A percentile compares a stretch with the other conserved stretches of the same genome.
These are phyloP conservation scores for Neltuma alba DNA, from an alignment of 306 rosid genomes.

Conservation along the genomic window DNA sequence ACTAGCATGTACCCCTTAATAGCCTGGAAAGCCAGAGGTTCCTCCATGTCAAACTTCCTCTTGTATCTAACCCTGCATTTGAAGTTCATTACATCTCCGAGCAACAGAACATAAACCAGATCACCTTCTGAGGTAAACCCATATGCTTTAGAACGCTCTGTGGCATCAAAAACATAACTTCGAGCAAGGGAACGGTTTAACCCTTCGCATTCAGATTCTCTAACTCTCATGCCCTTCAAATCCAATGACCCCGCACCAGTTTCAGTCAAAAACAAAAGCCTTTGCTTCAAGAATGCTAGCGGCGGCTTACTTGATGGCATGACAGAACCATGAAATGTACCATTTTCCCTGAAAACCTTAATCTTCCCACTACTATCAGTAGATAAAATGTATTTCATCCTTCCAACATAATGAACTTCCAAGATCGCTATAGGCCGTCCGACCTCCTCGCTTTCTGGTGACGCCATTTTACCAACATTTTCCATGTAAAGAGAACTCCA, in stretches of 20 bases:
- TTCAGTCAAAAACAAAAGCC: conserved; percentile 90
- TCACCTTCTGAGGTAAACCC: conserved; percentile 88
- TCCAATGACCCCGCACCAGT: conserved; percentile 91
- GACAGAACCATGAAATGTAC: conserved; percentile 62
- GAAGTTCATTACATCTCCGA: conserved; percentile 88
- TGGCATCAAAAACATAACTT: conserved; percentile 78
- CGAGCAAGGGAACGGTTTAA: conserved; percentile 73
- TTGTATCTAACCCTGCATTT: conserved; percentile 93
- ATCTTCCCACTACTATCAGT: conserved; percentile 69
- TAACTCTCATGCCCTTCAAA: conserved; percentile 81
- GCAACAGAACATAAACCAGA: conserved; percentile 67
- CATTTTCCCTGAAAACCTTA: conserved; percentile 70
- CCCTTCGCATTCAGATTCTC: conserved; percentile 92
- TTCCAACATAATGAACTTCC: conserved; percentile 89
- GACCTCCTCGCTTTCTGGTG: conserved; percentile 41
- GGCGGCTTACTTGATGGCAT: conserved; percentile 70
- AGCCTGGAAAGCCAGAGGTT: conserved; percentile 77
- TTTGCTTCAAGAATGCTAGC: conserved; percentile 83
- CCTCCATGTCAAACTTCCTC: conserved; percentile 71
- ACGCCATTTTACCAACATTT: conserved; percentile 50
- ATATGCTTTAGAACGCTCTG: conserved; percentile 85
- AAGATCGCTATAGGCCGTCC: conserved; percentile 50
- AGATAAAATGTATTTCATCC: conserved; percentile 78
- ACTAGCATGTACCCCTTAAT: conserved; percentile 79
- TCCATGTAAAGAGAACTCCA: conserved; percentile 76